Evolutionary conservation across 192 early-diverging fungal genomes (phyloP), one percentile per base, ranked within the genome.

Genomic region (Rhizophlyctis rosea): DNA sequence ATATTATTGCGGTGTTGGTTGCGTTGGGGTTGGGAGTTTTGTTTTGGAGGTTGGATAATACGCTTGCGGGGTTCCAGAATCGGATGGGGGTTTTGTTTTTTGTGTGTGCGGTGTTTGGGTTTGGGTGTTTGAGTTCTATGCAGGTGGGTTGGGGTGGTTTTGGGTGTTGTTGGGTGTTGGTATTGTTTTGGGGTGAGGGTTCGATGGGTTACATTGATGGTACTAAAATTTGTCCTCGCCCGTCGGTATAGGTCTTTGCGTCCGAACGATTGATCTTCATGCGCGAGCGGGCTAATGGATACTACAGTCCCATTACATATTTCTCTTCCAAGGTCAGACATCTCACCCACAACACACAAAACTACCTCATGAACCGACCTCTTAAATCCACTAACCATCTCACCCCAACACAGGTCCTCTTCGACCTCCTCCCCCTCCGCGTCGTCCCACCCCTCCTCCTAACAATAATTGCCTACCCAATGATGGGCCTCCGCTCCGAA

Each of bases 371-470:
- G 47, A 18, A 23, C 18, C 1, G 24, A 29, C 14, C 13, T 54
- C 18, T 25, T 13, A 54, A 23, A 1, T 1, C 52, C 0, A n/a
- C 24, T 13, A 4, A 70, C 23, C 28, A 68, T 21, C 54, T 27
- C 28, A 16, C 44, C 29, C 11, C 36, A 35, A 35, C n/a, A 14
- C 34, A 62, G 65, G 78, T 89, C 34, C 56, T 90, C 13, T 90
- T 85, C 54, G 88, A 90, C 65, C 58, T 91, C 49, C 71, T 93
- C 5, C 90, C 90, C 0, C 69, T 93, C 28, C 83, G 91, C 4
- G 87, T 91, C 0, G 76, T 95, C 5, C 90, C 91, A 11, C 88
- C 91, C 0, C 64, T 95, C 39, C 78, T 93, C 57, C 79, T 93
- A 47, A 87, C 86, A 1, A 76, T 90, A 16, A 95, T 95, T 68